Base-by-base conservation (phyloP, 2,329 filamentous ascomycete genomes). In the Escovopsis sp. region DNA sequence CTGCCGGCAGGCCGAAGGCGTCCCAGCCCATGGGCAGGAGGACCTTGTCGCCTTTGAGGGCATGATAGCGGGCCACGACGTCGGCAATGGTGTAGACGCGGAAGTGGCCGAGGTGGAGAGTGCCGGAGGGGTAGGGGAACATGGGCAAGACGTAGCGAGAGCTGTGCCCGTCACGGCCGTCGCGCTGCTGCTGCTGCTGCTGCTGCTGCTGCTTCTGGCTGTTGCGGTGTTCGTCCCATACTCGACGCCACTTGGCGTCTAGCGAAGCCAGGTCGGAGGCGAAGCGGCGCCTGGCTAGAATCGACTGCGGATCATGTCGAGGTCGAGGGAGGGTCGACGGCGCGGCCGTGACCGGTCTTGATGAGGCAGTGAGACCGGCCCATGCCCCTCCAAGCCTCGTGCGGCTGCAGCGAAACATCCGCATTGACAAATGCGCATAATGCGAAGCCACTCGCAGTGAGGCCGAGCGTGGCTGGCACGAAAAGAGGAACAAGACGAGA, bases 1-100 rank as follows among this genome's bases (percentile, higher is more conserved):
- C 87, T 36, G 87, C 87, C 10, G 87, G 87, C 43, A 94, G 66
- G 2, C 87, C 87, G 63, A 94, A 94, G 5, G 85, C 84, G 67
- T 94, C 87, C 86, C 87, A 94, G 10, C 87, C 87, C 73, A 94
- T 94, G n/a, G 87, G 85, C 49, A 94, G 75, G 42, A 93, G 62
- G 30, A 93, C 85, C 43, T 82, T 64, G 50, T 77, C 70, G 12
- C 86, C 86, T 51, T 80, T 77, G 64, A 94, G 77, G 26, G 72
- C 73, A 53, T 80, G 76, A 56, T 80, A 93, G 42, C 87, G 75
- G 12, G 85, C 78, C 41, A 94, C 65, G 9, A 88, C 82, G 64
- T 94, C 87, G 47, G 86, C 85, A 49, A 94, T 91, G 33, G 86
- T 85, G 65, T 94, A 94, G 40, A 93, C 85, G 38, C 87, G 79